Base-by-base conservation (phyloP, 1,284 basidiomycete species). In the Ganoderma meredithae region DNA sequence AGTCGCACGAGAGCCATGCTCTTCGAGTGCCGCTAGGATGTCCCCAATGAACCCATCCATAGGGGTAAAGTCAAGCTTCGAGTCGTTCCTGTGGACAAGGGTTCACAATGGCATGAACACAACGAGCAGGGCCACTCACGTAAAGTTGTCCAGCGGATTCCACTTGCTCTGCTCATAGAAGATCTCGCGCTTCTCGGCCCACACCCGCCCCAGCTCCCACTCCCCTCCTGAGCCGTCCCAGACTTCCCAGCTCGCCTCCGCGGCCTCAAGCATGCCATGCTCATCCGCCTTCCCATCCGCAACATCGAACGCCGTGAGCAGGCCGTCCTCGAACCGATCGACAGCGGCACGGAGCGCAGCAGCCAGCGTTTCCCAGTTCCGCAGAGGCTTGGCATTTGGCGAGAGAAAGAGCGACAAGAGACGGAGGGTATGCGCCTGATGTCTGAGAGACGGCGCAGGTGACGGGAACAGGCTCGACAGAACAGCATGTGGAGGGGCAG, bases 111-210 rank as follows among this genome's bases (percentile, higher is more conserved):
- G 12, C 15, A 19, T n/a, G 8, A 60, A 12, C 41, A 8, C 36
- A 49, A 15, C 44, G n/a, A 59, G 27, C 17, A 27, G 58, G 65
- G 19, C 17, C 22, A 85, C 93, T 79, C 78, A 94, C 91, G 91
- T 91, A 76, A 97, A 90, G 79, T 98, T 98, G 70, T 92, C 89
- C 47, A 92, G 76, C 0, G 96, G 88, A 73, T 93, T 88, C 90
- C 95, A 97, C 62, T 86, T 84, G 2, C 86, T 88, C 67, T 90
- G 88, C 75, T 95, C 92, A 78, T 97, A 98, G 76, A 98, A 95
- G n/a, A 98, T 89, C 77, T 97, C 95, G 39, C 93, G 83, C 81
- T 97, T 97, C 80, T 98, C 96, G 1, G 94, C 90, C 94, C 97
- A 98, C 22, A 96, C 91, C 65, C 93, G 89, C 0, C 94, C 95